Conservation (phyloP, 2,329 filamentous ascomycete species). For the Claviceps humidiphila region DNA sequence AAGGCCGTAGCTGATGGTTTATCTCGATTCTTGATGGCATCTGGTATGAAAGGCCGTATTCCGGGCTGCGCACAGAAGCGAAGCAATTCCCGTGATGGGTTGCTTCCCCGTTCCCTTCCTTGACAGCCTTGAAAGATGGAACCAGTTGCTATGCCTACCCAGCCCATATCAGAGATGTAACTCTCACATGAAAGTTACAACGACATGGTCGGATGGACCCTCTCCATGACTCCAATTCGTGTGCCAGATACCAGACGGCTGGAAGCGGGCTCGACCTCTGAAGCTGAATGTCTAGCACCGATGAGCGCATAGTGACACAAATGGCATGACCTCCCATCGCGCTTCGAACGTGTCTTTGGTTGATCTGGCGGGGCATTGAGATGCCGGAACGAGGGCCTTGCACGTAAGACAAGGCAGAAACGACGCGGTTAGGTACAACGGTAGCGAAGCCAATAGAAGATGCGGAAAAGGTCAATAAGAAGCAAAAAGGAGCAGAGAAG, state of each 20-base stretch:
- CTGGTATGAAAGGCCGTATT: background rate
- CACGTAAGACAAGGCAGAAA: background rate
- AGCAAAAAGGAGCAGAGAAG: too few species aligned
- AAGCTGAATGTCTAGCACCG: background rate
- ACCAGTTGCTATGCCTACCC: background rate
- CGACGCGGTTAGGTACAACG: background rate
- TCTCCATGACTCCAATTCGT: background rate
- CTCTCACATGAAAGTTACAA: background rate
- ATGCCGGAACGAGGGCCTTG: background rate
- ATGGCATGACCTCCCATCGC: background rate
- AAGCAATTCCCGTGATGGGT: background rate
- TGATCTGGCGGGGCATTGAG: background rate
- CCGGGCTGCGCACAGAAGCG: background rate
- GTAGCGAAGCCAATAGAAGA: background rate
- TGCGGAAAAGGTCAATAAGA: background rate
- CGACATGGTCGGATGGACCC: background rate
- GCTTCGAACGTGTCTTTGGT: background rate
- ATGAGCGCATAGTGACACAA: background rate
- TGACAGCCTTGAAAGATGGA: background rate
- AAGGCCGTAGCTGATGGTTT: background rate
- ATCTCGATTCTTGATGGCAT: background rate
- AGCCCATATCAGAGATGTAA: background rate
- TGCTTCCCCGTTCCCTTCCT: background rate
- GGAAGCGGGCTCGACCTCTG: background rate
- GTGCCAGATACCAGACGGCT: background rate